phyloP scores from a whole-genome alignment of 768 basidiomycete genomes.

The Termitomyces sp. region DNA sequence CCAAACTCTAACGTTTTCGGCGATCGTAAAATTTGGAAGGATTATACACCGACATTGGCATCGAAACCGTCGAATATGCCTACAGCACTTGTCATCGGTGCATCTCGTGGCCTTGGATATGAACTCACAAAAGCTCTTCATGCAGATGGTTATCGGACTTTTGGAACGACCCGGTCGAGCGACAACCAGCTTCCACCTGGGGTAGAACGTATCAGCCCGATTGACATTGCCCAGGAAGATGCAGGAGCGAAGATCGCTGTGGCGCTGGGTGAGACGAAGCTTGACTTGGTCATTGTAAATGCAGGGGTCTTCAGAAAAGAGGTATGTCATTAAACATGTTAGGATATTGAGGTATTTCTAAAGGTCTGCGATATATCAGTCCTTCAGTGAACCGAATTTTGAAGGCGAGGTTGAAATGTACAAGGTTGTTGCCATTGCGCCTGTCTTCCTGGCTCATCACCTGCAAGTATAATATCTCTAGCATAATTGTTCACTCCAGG shows the following conservation, averaged over 20 bases:
- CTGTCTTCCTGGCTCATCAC: constrained; percentile 32
- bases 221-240: constrained; percentile 31
- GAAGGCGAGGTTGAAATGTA: constrained; percentile 42
- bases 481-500: too few relatives aligned
- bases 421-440: constrained; percentile 39
- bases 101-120: constrained; percentile 41
- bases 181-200: constrained; percentile 25
- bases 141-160: constrained; percentile 25
- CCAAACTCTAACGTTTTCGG: too few relatives aligned
- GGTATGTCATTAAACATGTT: constrained; percentile 18
- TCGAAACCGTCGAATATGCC: constrained; percentile 12
- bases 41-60: background rate
- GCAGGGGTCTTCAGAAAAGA: constrained; percentile 38
- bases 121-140: constrained; percentile 29
- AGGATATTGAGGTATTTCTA: background rate
- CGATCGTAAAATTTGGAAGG: too few relatives aligned
- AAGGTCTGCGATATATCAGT: constrained; percentile 14
- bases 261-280: constrained; percentile 25
- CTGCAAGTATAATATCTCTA: constrained; percentile 12
- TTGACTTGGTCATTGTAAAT: constrained; percentile 34
- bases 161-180: constrained; percentile 33
- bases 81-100: constrained; percentile 37
- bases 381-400: constrained; percentile 31
- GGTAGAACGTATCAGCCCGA: constrained; percentile 30
- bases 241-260: constrained; percentile 33